Percentiles rank a stretch among this genome's conserved stretches.
These are phyloP conservation scores for Schizonepeta tenuifolia DNA, from an alignment of 257 asterid species.

Conservation along the genomic window DNA sequence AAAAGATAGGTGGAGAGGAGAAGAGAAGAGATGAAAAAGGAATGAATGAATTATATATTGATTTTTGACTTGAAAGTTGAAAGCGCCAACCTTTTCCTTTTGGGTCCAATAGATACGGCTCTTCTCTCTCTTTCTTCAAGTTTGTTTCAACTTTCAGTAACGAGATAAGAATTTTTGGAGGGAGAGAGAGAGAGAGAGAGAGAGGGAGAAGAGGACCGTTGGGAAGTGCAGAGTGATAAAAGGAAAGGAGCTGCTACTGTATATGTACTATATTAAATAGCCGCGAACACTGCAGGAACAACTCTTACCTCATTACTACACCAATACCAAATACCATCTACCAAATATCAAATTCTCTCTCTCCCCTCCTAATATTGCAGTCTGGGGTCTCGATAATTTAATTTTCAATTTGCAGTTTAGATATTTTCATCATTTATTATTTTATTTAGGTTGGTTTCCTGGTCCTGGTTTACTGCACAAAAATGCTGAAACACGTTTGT, in stretches of 20 bases:
- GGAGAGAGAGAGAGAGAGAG: neutral
- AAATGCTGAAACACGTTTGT: neutral
- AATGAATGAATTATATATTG: conserved; percentile 1
- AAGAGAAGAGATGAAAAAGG: neutral
- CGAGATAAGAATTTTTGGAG: conserved; percentile 9
- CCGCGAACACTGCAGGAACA: neutral
- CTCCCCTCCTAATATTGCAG: neutral
- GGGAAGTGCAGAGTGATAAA: conserved; percentile 9
- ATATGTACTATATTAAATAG: no score
- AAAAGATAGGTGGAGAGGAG: neutral
- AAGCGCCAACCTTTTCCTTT: conserved; percentile 2
- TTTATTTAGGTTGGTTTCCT: neutral
- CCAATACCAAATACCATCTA: no score
- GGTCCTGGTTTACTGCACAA: neutral
- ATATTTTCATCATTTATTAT: neutral
- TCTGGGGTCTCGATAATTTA: neutral
- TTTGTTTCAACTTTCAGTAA: neutral
- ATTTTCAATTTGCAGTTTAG: neutral
- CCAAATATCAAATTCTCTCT: neutral
- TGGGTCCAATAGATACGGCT: conserved; percentile 45
- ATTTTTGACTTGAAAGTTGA: conserved; percentile 33
- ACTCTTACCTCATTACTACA: no score
- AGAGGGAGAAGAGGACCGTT: conserved; percentile 6
- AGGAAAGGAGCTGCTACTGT: neutral
- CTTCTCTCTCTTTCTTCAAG: neutral